Evolutionary conservation across 148 eudicot species (phyloP).

Genomic region (Persicaria maculosa): DNA sequence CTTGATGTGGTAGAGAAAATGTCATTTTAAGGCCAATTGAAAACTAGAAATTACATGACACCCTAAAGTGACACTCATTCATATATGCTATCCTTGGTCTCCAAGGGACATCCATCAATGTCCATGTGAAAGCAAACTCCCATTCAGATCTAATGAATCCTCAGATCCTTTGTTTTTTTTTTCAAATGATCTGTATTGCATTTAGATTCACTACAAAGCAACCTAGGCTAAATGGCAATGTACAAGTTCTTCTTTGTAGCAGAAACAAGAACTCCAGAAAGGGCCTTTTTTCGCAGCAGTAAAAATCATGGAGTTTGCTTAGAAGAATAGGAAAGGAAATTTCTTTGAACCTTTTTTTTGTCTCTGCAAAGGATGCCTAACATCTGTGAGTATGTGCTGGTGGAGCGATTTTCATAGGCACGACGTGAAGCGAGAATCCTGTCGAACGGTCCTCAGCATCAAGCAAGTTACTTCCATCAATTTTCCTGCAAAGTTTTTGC

Average conservation of each 20-base stretch:
- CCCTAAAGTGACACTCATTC: conserved; percentile 5
- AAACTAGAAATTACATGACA: not conserved
- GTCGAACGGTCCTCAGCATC: conserved; percentile 14
- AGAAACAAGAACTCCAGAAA: not conserved
- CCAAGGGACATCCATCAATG: not conserved
- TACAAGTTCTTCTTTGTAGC: not conserved
- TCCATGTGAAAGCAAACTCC: not conserved
- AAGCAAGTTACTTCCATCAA: conserved; percentile 18
- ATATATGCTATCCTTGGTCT: conserved; percentile 10
- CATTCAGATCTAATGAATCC: not conserved
- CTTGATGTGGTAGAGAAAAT: not conserved
- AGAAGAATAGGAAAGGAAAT: not conserved
- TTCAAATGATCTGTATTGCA: not conserved
- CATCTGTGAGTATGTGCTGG: conserved; percentile 1
- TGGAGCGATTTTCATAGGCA: conserved; percentile 11
- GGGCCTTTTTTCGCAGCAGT: not conserved
- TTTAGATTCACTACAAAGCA: conserved; percentile 10
- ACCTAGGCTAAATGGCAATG: not conserved
- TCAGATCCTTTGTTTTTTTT: conserved; percentile 1
- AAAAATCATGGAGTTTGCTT: not conserved
- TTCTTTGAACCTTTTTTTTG: not conserved
- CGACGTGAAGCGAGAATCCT: conserved; percentile 13
- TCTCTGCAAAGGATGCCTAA: not conserved
- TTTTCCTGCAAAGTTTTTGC: conserved; percentile 12
- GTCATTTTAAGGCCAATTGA: not conserved